Conservation (phyloP, 129 eudicot genomes). For the Escallonia rubra region DNA sequence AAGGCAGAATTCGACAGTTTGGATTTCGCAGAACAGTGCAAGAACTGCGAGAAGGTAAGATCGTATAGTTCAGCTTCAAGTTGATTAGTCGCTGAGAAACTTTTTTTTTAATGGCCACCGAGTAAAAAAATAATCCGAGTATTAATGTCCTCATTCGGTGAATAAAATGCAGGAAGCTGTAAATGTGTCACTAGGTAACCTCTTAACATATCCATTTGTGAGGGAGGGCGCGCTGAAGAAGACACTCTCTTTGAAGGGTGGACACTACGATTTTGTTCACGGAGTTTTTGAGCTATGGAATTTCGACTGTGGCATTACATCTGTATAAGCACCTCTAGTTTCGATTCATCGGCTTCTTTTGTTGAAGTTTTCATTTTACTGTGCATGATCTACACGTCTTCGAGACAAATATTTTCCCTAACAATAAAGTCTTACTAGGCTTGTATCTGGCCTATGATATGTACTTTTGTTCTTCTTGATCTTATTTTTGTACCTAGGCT, state of each 20-base stretch:
- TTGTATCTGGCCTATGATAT: not conserved
- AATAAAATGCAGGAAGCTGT: slow-evolving; percentile 70
- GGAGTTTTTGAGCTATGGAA: slow-evolving; percentile 81
- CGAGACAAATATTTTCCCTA: not conserved
- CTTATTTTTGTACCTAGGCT: too few species aligned
- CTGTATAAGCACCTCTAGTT: slow-evolving; percentile 9
- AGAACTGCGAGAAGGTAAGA: slow-evolving; percentile 68
- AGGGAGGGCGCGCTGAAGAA: slow-evolving; percentile 62
- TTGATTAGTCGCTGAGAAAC: too few species aligned
- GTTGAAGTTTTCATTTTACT: not conserved
- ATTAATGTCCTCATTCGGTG: too few species aligned
- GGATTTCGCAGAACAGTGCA: slow-evolving; percentile 52
- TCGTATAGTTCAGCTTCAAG: not conserved
- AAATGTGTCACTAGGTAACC: slow-evolving; percentile 80
- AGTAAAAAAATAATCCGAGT: too few species aligned
- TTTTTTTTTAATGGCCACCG: too few species aligned
- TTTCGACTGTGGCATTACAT: slow-evolving; percentile 55
- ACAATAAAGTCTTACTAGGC: not conserved
- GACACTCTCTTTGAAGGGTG: slow-evolving; percentile 59
- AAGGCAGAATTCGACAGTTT: slow-evolving; percentile 28
- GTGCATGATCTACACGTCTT: not conserved
- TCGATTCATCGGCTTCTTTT: not conserved
- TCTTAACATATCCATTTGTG: slow-evolving; percentile 89
- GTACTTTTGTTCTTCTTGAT: not conserved
- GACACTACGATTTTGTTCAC: slow-evolving; percentile 82